phyloP scores from a whole-genome alignment of 73 alveolate genomes.

The Loxodes magnus region DNA sequence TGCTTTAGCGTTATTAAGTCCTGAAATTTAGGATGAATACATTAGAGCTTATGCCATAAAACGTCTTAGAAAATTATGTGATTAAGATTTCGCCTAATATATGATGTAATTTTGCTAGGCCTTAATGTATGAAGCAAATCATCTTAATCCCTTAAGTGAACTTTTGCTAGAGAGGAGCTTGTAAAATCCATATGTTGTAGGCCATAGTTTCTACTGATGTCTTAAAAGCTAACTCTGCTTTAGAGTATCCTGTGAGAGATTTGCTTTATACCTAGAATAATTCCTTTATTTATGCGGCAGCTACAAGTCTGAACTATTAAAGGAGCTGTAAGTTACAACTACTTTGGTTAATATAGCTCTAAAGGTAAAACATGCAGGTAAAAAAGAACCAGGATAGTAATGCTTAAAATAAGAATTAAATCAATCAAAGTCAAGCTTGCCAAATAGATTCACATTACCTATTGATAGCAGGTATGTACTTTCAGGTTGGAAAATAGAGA shows the following conservation, averaged over 20 bases:
- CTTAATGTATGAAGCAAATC: constrained; percentile 56
- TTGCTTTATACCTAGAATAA: constrained; percentile 61
- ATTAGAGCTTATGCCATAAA: constrained; percentile 57
- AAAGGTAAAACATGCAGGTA: background rate
- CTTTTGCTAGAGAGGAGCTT: constrained; percentile 68
- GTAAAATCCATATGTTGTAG: constrained; percentile 62
- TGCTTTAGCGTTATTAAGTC: constrained; percentile 66
- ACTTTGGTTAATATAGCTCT: background rate
- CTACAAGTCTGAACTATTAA: constrained; percentile 15
- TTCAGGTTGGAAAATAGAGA: constrained; percentile 22
- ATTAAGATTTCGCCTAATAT: constrained; percentile 2
- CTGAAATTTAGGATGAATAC: constrained; percentile 61
- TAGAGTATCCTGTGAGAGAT: constrained; percentile 54
- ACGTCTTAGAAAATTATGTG: background rate
- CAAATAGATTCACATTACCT: constrained; percentile 5
- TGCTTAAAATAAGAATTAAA: background rate
- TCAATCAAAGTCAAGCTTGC: background rate
- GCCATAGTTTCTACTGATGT: constrained; percentile 86
- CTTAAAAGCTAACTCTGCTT: constrained; percentile 58
- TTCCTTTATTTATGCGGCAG: constrained; percentile 57
- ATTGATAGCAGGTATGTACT: too few species aligned
- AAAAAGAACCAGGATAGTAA: background rate
- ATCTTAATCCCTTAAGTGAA: constrained; percentile 33
- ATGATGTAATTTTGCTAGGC: constrained; percentile 72
- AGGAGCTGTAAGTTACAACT: background rate